Percentiles rank a stretch among this genome's conserved stretches.
Conservation (phyloP, 116 monocot species). For the Posidonia oceanica region DNA sequence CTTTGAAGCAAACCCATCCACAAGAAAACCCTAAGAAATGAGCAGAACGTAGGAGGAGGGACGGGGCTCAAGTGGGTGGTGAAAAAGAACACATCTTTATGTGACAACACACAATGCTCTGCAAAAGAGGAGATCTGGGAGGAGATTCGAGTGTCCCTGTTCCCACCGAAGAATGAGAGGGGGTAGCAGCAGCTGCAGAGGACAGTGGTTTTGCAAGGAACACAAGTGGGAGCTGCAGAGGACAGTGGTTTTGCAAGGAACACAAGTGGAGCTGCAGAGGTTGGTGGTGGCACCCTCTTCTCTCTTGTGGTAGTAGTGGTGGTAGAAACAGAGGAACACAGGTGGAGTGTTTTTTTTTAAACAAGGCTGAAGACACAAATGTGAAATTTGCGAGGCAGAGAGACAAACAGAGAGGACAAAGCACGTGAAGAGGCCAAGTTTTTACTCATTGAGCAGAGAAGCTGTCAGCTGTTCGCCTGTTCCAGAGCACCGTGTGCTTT, state of each 20-base stretch:
- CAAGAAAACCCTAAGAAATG: too few species aligned
- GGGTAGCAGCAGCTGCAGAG: not conserved
- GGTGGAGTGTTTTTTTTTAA: too few species aligned
- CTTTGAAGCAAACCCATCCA: too few species aligned
- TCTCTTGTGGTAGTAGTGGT: too few species aligned
- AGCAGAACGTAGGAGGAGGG: too few species aligned
- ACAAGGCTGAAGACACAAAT: too few species aligned
- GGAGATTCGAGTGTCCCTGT: not conserved
- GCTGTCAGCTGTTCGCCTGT: too few species aligned
- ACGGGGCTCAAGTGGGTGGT: too few species aligned
- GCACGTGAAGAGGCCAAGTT: conserved; percentile 5
- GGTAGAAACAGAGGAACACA: not conserved
- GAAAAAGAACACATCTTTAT: too few species aligned
- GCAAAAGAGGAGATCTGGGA: conserved; percentile 3
- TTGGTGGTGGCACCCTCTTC: not conserved
- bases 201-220: not conserved
- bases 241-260: too few species aligned
- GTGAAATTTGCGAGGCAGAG: too few species aligned
- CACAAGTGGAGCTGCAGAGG: not conserved
- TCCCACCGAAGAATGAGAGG: not conserved
- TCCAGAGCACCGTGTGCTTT: not conserved
- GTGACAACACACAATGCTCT: not conserved
- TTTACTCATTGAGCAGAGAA: not conserved
- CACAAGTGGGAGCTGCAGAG: not conserved
- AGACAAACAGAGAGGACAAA: not conserved